Conservation (phyloP, 306 rosid genomes). For the Trifolium pratense region DNA sequence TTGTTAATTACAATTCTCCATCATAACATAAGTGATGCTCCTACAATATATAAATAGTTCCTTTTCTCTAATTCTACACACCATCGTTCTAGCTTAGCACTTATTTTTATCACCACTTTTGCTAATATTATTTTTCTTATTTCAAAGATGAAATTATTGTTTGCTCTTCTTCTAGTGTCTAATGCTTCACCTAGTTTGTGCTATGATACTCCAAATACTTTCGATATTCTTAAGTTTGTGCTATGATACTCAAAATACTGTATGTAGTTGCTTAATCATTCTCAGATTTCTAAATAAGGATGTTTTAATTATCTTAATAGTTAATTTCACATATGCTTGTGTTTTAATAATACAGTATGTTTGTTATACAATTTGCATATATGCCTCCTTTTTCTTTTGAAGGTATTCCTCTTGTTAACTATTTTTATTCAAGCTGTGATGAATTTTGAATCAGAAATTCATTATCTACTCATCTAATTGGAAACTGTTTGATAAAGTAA, state of each 20-base stretch:
- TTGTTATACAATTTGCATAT: background rate
- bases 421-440: conserved; percentile 12
- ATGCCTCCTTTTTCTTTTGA: background rate
- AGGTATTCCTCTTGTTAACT: background rate
- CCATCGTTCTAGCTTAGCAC: background rate
- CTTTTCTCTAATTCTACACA: background rate
- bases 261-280: too few relatives aligned
- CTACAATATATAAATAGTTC: background rate
- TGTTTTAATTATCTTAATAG: too few relatives aligned
- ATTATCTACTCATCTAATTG: background rate
- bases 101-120: background rate
- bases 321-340: conserved; percentile 11
- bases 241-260: too few relatives aligned
- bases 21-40: background rate
- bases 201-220: background rate
- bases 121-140: background rate
- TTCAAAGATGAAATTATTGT: conserved; percentile 16
- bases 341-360: background rate
- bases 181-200: conserved; percentile 27
- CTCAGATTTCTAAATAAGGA: too few relatives aligned
- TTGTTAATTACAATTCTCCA: background rate
- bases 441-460: background rate
- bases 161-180: conserved; percentile 1
- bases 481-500: background rate
- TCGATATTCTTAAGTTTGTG: conserved; percentile 50